Evolutionary conservation across 345 rosid species (phyloP).

Genomic region (Brassica incana): DNA sequence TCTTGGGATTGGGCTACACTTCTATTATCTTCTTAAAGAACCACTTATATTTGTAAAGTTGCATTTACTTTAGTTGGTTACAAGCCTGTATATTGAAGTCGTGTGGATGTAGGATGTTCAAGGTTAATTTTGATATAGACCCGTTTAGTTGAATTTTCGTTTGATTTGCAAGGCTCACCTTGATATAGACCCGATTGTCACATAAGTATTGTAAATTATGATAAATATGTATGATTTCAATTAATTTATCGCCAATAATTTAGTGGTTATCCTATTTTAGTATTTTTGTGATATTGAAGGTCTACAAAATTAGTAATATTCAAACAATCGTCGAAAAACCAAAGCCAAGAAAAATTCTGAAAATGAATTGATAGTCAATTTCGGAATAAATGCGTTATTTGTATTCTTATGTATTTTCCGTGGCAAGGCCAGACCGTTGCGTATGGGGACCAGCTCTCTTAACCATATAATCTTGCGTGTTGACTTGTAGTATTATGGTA

Average conservation of each 20-base stretch:
- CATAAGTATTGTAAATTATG: not conserved
- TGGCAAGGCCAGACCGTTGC: constrained; percentile 6
- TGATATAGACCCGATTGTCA: not conserved
- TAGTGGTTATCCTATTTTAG: not conserved
- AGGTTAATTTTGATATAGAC: not conserved
- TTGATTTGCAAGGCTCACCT: not conserved
- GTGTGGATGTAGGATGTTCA: not conserved
- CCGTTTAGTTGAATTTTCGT: not conserved
- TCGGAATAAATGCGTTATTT: constrained; percentile 30
- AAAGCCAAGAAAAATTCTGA: constrained; percentile 1
- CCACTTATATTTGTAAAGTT: not conserved
- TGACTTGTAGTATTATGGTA: constrained; percentile 9
- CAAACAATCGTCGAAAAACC: not conserved
- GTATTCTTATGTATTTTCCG: constrained; percentile 22
- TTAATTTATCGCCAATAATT: not conserved
- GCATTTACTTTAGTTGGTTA: not conserved
- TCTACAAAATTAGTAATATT: not conserved
- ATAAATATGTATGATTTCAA: not conserved
- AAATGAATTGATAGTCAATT: constrained; percentile 11
- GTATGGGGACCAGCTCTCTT: constrained; percentile 21
- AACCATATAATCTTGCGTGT: constrained; percentile 9
- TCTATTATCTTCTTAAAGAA: not conserved
- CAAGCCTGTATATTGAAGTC: not conserved
- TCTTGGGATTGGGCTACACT: not conserved
- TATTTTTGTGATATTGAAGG: not conserved